These are phyloP conservation scores for Vitellaria paradoxa DNA, from an alignment of 179 eudicot species.

Conservation along the genomic window DNA sequence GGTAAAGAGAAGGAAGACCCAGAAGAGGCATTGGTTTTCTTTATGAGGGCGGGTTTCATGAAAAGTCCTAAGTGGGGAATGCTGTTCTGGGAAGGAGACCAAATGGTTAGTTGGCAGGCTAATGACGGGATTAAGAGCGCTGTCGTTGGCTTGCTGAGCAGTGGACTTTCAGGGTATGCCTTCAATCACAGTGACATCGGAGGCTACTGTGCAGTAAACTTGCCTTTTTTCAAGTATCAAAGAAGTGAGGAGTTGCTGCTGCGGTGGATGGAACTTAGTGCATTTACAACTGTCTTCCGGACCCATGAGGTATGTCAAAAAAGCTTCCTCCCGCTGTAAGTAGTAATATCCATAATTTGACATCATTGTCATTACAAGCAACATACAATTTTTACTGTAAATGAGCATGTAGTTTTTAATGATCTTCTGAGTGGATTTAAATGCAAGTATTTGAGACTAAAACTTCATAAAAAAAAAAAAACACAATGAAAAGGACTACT, in stretches of 20 bases:
- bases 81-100: constrained; percentile 99
- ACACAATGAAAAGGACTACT: not conserved
- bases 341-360: not conserved
- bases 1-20: constrained; percentile 60
- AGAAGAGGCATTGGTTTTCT: constrained; percentile 77
- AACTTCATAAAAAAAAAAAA: too few species aligned
- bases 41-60: constrained; percentile 95
- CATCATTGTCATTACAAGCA: not conserved
- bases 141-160: constrained; percentile 83
- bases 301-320: constrained; percentile 81
- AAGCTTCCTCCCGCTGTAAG: not conserved
- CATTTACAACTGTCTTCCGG: constrained; percentile 86
- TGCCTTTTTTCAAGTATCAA: constrained; percentile 83
- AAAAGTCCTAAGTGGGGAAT: constrained; percentile 94
- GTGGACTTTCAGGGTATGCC: constrained; percentile 87
- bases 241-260: constrained; percentile 80
- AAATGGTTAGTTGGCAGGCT: constrained; percentile 98
- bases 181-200: constrained; percentile 96
- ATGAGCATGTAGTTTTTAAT: not conserved
- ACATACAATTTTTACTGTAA: not conserved
- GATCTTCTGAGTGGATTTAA: too few species aligned
- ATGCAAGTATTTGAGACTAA: too few species aligned
- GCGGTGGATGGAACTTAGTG: constrained; percentile 92
- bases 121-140: constrained; percentile 96
- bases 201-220: constrained; percentile 85